These are phyloP conservation scores for Scedosporium minutisporum DNA, from an alignment of 2,329 filamentous ascomycete species.

Conservation along the genomic window DNA sequence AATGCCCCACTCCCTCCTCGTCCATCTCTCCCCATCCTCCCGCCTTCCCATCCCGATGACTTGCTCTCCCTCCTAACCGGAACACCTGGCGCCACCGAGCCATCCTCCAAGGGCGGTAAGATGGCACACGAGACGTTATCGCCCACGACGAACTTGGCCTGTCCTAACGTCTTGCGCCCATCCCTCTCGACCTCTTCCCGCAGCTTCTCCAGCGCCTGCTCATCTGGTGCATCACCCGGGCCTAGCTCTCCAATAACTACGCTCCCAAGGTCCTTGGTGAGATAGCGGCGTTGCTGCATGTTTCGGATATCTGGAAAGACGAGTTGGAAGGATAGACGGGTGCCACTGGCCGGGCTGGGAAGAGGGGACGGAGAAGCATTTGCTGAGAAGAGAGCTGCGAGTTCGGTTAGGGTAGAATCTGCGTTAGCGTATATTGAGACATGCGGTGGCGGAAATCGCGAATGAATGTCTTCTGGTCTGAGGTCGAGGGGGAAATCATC, in stretches of 20 bases:
- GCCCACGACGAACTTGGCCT: conserved; percentile 75
- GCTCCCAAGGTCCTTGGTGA: conserved; percentile 73
- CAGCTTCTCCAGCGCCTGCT: conserved; percentile 10
- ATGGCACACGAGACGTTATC: conserved; percentile 82
- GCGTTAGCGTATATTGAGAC: conserved; percentile 82
- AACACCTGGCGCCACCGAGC: conserved; percentile 58
- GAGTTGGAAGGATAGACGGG: conserved; percentile 77
- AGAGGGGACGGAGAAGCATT: conserved; percentile 52
- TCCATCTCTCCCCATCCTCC: conserved; percentile 28
- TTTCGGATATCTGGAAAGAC: conserved; percentile 66
- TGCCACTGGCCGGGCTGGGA: conserved; percentile 66
- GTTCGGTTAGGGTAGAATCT: conserved; percentile 69
- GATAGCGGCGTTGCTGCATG: conserved; percentile 44
- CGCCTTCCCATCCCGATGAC: conserved; percentile 18
- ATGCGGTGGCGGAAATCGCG: conserved; percentile 50
- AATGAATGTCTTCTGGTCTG: conserved; percentile 62
- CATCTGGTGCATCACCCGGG: conserved; percentile 29
- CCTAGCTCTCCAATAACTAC: conserved; percentile 59
- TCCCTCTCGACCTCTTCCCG: conserved; percentile 38
- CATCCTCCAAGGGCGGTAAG: conserved; percentile 64
- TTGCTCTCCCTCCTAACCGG: conserved; percentile 35
- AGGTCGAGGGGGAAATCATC: not conserved
- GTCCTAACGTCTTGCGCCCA: conserved; percentile 62
- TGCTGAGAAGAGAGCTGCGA: conserved; percentile 65
- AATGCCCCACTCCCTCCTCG: conserved; percentile 26